Conservation (phyloP, 2,329 filamentous ascomycete genomes). For the Amylocarpus encephaloides region DNA sequence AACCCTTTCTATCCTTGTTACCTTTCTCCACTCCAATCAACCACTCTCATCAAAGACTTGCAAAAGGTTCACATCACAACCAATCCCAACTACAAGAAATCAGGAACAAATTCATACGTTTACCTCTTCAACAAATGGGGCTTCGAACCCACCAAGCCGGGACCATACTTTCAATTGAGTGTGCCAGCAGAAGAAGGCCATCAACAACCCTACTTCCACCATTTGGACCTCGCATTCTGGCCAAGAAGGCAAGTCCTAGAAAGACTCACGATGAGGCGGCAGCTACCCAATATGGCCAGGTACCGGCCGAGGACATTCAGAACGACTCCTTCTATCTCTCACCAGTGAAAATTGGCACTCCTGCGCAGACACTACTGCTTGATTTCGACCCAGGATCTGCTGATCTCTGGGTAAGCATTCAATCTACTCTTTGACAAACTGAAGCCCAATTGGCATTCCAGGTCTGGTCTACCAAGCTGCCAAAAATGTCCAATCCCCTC, state of each 20-base stretch:
- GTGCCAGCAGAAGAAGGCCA: constrained; percentile 32
- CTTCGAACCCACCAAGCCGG: constrained; percentile 55
- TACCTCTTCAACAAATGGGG: constrained; percentile 55
- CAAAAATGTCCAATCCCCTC: constrained; percentile 30
- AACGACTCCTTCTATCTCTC: constrained; percentile 62
- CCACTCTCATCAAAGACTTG: constrained; percentile 22
- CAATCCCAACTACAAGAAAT: constrained; percentile 53
- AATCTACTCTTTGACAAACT: background rate
- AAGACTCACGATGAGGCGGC: constrained; percentile 26
- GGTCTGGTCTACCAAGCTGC: constrained; percentile 50
- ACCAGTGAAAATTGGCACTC: constrained; percentile 58
- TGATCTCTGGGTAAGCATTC: constrained; percentile 55
- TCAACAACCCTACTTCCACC: constrained; percentile 39
- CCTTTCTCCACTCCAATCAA: constrained; percentile 6
- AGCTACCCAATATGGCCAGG: constrained; percentile 36
- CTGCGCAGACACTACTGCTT: constrained; percentile 53
- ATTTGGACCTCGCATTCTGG: constrained; percentile 41
- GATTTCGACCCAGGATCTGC: constrained; percentile 68
- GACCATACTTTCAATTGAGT: constrained; percentile 51
- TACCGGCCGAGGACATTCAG: constrained; percentile 57
- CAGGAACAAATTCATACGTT: constrained; percentile 59
- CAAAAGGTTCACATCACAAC: constrained; percentile 44
- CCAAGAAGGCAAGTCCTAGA: constrained; percentile 37
- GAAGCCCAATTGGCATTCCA: constrained; percentile 26
- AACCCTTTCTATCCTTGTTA: background rate